Evolutionary conservation across 148 eudicot genomes (phyloP).

Genomic region (Pouteria glomerata): DNA sequence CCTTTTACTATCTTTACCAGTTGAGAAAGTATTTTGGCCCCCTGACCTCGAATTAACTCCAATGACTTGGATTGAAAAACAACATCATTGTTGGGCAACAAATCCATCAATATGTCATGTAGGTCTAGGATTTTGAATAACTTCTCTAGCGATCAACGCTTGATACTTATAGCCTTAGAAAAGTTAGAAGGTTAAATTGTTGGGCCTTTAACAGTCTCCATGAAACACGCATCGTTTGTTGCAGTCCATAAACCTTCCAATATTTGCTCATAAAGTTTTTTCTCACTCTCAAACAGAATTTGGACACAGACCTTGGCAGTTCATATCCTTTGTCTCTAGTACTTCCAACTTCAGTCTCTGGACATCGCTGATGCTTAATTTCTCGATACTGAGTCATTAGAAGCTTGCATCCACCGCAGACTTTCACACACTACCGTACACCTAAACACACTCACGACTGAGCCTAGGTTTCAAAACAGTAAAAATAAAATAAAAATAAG

Average conservation of each 20-base stretch:
- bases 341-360: conserved; percentile 58
- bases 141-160: conserved; percentile 79
- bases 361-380: conserved; percentile 56
- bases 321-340: conserved; percentile 60
- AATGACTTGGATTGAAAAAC: conserved; percentile 60
- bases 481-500: too few relatives aligned
- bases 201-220: conserved; percentile 63
- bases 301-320: conserved; percentile 67
- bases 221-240: conserved; percentile 51
- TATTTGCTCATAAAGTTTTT: conserved; percentile 52
- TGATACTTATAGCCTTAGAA: conserved; percentile 62
- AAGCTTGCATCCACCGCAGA: conserved; percentile 50
- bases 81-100: conserved; percentile 60
- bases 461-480: too few relatives aligned
- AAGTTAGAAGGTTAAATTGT: conserved; percentile 66
- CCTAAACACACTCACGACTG: conserved; percentile 77
- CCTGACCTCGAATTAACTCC: conserved; percentile 66
- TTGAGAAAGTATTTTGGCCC: conserved; percentile 61
- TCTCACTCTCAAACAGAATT: conserved; percentile 63
- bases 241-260: conserved; percentile 35
- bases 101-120: conserved; percentile 62
- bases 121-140: conserved; percentile 79
- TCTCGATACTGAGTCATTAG: conserved; percentile 56
- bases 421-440: conserved; percentile 65
- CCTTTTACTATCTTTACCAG: conserved; percentile 84